Percentiles rank a stretch among this genome's conserved stretches.
These are phyloP conservation scores for Melampsora medusae DNA, from an alignment of 1,284 basidiomycete genomes.

Conservation along the genomic window DNA sequence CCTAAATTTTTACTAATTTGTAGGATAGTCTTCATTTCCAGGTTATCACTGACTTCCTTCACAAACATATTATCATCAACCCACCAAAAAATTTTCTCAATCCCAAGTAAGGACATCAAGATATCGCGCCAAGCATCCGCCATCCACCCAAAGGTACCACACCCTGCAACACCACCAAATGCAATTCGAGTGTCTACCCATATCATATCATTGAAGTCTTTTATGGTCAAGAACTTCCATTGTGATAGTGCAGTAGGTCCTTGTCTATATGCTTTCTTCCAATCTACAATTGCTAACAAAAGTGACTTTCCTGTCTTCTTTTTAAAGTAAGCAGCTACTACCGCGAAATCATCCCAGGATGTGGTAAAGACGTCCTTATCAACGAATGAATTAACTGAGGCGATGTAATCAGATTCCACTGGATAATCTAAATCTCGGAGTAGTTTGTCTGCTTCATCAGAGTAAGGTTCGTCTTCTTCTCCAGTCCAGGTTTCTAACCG, in stretches of 20 bases:
- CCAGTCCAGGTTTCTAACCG: no score
- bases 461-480: no score
- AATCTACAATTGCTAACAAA: not conserved
- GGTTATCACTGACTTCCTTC: not conserved
- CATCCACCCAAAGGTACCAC: not conserved
- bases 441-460: no score
- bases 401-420: not conserved
- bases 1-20: not conserved
- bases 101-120: not conserved
- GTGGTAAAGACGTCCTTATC: not conserved
- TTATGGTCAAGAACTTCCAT: not conserved
- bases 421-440: no score
- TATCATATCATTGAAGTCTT: not conserved
- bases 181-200: conserved; percentile 2
- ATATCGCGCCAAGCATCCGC: not conserved
- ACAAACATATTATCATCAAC: not conserved
- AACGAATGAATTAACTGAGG: conserved; percentile 17
- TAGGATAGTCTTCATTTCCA: not conserved
- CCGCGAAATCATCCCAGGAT: not conserved
- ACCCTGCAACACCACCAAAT: not conserved
- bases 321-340: not conserved
- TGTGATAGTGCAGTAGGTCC: not conserved
- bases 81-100: not conserved
- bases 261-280: conserved; percentile 7
- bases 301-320: not conserved